Evolutionary conservation across 768 basidiomycete genomes (phyloP), one percentile per base, ranked within the genome.

Genomic region (Lyophyllum decastes): DNA sequence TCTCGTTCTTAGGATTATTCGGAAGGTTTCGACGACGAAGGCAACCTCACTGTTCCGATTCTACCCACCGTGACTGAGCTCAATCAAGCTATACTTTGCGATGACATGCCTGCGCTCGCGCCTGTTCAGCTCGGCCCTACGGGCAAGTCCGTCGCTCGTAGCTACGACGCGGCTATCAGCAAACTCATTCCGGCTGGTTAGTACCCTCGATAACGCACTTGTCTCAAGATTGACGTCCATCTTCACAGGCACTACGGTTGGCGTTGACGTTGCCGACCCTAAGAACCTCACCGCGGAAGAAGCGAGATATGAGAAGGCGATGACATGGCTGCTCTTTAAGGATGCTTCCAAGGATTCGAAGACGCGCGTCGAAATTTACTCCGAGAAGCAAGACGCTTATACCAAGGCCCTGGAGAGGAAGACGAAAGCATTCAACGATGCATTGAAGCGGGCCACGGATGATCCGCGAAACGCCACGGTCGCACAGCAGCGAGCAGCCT

Each of bases 121-220:
- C 45, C 54, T 22, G 54, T 55, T n/a, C 54, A 55, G 47, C 54
- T 55, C 33, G 54, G 54, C 9, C 54, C 54, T 22, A 54, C 53
- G 14, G 53, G 53, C 17, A 45, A 30, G 16, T 54, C 53, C 10
- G 53, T 54, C 21, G 53, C 53, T 11, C 44, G 53, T 10, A 54
- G 53, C 24, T 54, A 54, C 27, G 44, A 33, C 45, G 44, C 44
- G 19, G 53, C 53, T 2, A 30, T 47, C 40, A 27, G 52, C 24
- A 49, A 49, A 24, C 30, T 49, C n/a, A 33, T 55, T 40, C 54
- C 54, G 3, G 24, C 46, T 19, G 54, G 54, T 55, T 24, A 4
- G 44, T 35, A 1, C 12, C 10, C 3, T 22, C n/a, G 19, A 6
- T 4, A 45, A 45, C 19, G 3, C 35, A 52, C 22, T 25, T 38